These are phyloP conservation scores for Juglanconis sp. DNA, from an alignment of 2,329 filamentous ascomycete species.

Conservation along the genomic window DNA sequence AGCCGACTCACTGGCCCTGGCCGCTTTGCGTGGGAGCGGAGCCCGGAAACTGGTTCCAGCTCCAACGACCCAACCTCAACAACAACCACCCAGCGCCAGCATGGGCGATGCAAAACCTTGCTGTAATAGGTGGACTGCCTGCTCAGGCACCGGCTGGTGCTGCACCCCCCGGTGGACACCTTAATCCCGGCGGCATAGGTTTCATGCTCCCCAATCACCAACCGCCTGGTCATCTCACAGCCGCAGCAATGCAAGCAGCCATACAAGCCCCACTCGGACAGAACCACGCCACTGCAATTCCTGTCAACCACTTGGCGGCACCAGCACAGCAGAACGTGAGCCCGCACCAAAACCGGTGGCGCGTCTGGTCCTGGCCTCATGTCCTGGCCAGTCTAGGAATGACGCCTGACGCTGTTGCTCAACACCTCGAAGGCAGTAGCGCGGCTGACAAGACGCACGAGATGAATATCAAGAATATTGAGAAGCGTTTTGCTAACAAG, in stretches of 20 bases:
- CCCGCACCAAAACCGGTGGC: constrained; percentile 21
- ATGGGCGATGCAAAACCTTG: background rate
- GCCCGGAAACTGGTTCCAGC: constrained; percentile 15
- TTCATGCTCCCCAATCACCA: background rate
- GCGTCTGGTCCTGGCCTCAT: constrained; percentile 37
- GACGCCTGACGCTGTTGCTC: constrained; percentile 28
- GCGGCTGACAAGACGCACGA: background rate
- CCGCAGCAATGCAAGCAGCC: background rate
- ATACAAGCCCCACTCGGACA: background rate
- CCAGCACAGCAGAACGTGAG: background rate
- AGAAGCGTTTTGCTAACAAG: constrained; percentile 19
- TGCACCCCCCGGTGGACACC: background rate
- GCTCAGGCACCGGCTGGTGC: background rate
- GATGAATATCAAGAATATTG: background rate
- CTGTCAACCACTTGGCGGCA: background rate
- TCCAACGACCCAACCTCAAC: constrained; percentile 1
- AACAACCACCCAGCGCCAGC: background rate
- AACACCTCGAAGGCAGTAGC: background rate
- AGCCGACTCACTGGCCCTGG: constrained; percentile 20
- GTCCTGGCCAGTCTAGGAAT: constrained; percentile 38
- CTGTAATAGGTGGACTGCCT: too few relatives aligned
- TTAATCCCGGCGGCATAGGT: background rate
- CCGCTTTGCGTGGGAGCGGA: constrained; percentile 18
- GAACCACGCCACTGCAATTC: background rate
- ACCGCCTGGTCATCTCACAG: background rate